Percentiles rank a stretch among this genome's conserved stretches.
These are phyloP conservation scores for Penicillium tannophilum DNA, from an alignment of 495 filamentous ascomycete species.

Conservation along the genomic window DNA sequence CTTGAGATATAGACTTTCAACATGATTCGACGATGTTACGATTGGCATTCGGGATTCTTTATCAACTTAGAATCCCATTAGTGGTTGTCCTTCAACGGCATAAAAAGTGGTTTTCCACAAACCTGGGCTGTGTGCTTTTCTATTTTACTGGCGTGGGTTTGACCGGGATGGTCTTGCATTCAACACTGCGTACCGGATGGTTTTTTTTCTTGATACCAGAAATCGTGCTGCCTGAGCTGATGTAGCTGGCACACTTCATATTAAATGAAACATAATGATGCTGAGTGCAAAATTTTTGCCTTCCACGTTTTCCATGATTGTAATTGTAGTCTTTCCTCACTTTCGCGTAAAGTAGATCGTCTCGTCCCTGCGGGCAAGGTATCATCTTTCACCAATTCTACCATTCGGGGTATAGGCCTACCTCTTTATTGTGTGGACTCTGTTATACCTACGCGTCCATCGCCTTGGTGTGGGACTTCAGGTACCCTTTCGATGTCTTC, in stretches of 20 bases:
- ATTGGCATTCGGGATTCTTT: constrained; percentile 50
- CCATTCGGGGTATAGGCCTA: too few relatives aligned
- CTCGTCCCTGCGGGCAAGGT: too few relatives aligned
- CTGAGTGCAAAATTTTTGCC: constrained; percentile 1
- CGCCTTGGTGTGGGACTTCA: too few relatives aligned
- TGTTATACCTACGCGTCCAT: too few relatives aligned
- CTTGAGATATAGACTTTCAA: constrained; percentile 57
- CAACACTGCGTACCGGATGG: constrained; percentile 47
- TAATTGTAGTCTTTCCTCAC: too few relatives aligned
- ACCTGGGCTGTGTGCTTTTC: constrained; percentile 35
- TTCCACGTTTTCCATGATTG: too few relatives aligned
- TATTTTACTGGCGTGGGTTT: constrained; percentile 37
- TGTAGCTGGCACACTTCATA: background rate
- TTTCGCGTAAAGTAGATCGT: too few relatives aligned
- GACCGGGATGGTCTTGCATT: constrained; percentile 51
- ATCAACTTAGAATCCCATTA: constrained; percentile 54
- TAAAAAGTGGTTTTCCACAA: constrained; percentile 50
- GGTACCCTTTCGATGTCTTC: too few relatives aligned
- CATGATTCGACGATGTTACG: constrained; percentile 66
- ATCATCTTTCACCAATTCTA: too few relatives aligned
- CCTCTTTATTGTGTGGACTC: too few relatives aligned
- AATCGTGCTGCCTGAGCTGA: constrained; percentile 5
- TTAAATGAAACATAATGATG: constrained; percentile 17
- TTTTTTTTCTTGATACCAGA: constrained; percentile 21
- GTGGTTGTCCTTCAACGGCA: constrained; percentile 69